A percentile compares a stretch with the other conserved stretches of the same genome.
These are phyloP conservation scores for Annona cherimola DNA, from an alignment of 164 flowering plant species.

Conservation along the genomic window DNA sequence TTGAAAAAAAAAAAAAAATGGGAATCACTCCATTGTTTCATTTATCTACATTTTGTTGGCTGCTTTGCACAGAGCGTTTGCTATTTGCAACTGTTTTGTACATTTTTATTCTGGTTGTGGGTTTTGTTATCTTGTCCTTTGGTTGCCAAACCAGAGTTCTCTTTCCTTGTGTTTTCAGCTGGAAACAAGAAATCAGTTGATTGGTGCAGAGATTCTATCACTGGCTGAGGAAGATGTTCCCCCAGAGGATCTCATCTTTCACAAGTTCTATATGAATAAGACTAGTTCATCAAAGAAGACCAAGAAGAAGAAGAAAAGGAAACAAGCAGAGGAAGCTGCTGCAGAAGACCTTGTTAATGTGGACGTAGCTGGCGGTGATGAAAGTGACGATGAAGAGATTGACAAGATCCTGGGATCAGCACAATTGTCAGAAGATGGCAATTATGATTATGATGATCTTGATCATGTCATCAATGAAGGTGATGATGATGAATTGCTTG, in stretches of 20 bases:
- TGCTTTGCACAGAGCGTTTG: too few species aligned
- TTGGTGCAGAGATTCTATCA: constrained; percentile 80
- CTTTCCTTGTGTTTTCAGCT: constrained; percentile 43
- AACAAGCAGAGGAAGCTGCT: constrained; percentile 52
- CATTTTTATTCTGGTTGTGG: not conserved
- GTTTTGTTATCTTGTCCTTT: not conserved
- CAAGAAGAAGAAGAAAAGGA: constrained; percentile 87
- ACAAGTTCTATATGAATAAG: constrained; percentile 82
- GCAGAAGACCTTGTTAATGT: constrained; percentile 48
- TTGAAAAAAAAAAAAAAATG: not conserved
- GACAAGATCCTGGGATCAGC: constrained; percentile 57
- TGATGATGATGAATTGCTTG: constrained; percentile 80
- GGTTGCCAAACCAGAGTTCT: not conserved
- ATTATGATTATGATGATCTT: constrained; percentile 76
- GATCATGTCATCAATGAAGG: constrained; percentile 63
- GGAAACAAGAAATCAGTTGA: constrained; percentile 56
- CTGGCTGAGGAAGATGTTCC: constrained; percentile 83
- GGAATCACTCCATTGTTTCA: not conserved
- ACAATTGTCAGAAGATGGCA: constrained; percentile 41
- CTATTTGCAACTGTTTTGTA: too few species aligned
- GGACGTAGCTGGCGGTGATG: constrained; percentile 49
- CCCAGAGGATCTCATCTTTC: constrained; percentile 92
- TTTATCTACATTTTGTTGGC: not conserved
- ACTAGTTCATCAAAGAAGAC: constrained; percentile 57
- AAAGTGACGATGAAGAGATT: constrained; percentile 85